Conservation (phyloP, 768 basidiomycete genomes). For the Leucocoprinus sp. region DNA sequence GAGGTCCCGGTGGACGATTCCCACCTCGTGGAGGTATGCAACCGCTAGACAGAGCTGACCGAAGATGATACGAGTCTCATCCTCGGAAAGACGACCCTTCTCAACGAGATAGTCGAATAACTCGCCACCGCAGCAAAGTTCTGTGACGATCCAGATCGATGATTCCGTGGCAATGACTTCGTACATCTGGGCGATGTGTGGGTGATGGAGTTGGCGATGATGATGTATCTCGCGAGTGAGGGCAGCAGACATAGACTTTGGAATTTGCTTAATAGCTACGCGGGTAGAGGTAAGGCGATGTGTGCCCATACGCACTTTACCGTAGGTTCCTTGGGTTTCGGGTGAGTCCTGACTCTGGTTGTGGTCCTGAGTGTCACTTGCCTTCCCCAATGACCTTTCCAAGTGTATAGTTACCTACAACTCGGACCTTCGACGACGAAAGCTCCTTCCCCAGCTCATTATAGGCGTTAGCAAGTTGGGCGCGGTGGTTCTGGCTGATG, state of each 20-base stretch:
- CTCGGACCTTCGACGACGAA: constrained; percentile 80
- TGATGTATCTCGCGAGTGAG: constrained; percentile 98
- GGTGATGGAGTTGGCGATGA: constrained; percentile 93
- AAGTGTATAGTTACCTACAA: constrained; percentile 91
- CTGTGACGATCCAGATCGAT: constrained; percentile 94
- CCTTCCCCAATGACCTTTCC: constrained; percentile 96
- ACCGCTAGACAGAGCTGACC: constrained; percentile 95
- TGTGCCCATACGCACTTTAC: constrained; percentile 90
- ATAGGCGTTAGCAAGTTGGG: constrained; percentile 90
- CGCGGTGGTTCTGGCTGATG: constrained; percentile 69
- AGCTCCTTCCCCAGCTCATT: constrained; percentile 96
- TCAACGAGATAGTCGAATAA: constrained; percentile 98
- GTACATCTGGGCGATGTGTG: constrained; percentile 91
- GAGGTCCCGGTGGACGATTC: constrained; percentile 93
- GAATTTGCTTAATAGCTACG: constrained; percentile 97
- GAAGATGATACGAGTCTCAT: constrained; percentile 81
- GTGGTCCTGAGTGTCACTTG: constrained; percentile 23
- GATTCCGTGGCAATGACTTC: constrained; percentile 97
- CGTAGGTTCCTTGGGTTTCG: constrained; percentile 70
- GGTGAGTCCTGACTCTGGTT: constrained; percentile 1
- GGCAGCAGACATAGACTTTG: constrained; percentile 84
- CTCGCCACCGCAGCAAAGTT: constrained; percentile 95
- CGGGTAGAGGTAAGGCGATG: constrained; percentile 87
- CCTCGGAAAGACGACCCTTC: constrained; percentile 79
- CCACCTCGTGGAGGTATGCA: constrained; percentile 84